These are phyloP conservation scores for Didymosphaeria variabile DNA, from an alignment of 2,329 filamentous ascomycete species.

Conservation along the genomic window DNA sequence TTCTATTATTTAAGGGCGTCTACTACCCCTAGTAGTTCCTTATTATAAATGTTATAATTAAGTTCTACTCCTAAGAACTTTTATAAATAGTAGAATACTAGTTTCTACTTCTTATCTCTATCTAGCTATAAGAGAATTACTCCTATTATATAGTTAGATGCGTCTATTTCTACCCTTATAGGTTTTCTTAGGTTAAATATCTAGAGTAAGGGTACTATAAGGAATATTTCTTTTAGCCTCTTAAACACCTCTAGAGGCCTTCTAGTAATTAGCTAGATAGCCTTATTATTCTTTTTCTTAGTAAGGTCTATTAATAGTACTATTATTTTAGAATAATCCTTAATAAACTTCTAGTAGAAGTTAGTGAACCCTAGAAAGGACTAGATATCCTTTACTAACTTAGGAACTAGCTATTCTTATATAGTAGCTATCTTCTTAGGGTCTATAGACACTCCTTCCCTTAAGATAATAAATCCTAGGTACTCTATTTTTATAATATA, in stretches of 20 bases:
- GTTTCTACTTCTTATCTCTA: conserved; percentile 26
- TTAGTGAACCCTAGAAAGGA: background rate
- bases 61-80: conserved; percentile 14
- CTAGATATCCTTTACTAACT: background rate
- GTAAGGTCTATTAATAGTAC: conserved; percentile 6
- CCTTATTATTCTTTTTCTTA: conserved; percentile 4
- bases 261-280: background rate
- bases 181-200: no score
- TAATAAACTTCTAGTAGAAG: background rate
- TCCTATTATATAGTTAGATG: no score
- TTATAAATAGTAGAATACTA: conserved; percentile 33
- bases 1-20: background rate
- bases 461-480: background rate
- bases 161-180: no score
- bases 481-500: background rate
- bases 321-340: background rate
- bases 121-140: conserved; percentile 1
- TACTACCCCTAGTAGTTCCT: conserved; percentile 5
- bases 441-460: background rate
- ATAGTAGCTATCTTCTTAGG: no score
- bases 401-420: no score
- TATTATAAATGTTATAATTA: conserved; percentile 29
- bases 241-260: no score
- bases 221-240: no score
- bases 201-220: no score